Evolutionary conservation across 768 basidiomycete genomes (phyloP).

Genomic region (Daedaleopsis nitida): DNA sequence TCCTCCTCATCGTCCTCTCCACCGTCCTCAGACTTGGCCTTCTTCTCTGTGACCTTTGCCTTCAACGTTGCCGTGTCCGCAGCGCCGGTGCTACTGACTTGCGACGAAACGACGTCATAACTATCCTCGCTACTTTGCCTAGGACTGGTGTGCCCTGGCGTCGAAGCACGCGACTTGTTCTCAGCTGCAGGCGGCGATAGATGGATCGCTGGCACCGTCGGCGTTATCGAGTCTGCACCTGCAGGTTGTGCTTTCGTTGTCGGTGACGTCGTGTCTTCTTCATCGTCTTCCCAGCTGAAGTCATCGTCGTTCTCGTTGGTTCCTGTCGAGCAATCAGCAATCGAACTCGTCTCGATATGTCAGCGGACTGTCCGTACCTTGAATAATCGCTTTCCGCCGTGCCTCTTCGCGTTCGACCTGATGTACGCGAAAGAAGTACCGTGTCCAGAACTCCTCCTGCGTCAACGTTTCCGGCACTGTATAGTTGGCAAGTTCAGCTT

Average conservation of each 20-base stretch:
- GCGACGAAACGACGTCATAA: conserved; percentile 39
- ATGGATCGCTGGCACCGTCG: background rate
- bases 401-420: conserved; percentile 81
- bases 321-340: conserved; percentile 37
- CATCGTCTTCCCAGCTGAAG: conserved; percentile 91
- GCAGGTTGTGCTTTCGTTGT: background rate
- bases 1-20: conserved; percentile 16
- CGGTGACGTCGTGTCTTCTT: conserved; percentile 57
- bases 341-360: background rate
- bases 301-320: conserved; percentile 77
- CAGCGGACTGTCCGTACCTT: conserved; percentile 46
- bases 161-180: conserved; percentile 18
- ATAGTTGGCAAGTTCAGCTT: background rate
- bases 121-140: conserved; percentile 37
- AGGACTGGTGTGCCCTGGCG: conserved; percentile 28
- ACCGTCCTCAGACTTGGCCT: conserved; percentile 7
- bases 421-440: conserved; percentile 87
- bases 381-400: conserved; percentile 74
- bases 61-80: conserved; percentile 5
- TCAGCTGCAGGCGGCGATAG: conserved; percentile 15
- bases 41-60: background rate
- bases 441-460: conserved; percentile 75
- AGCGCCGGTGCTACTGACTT: conserved; percentile 29
- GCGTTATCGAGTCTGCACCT: background rate
- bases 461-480: conserved; percentile 72